Evolutionary conservation across 805 yeast genomes (phyloP).

Genomic region (Ogataea nonfermentans): DNA sequence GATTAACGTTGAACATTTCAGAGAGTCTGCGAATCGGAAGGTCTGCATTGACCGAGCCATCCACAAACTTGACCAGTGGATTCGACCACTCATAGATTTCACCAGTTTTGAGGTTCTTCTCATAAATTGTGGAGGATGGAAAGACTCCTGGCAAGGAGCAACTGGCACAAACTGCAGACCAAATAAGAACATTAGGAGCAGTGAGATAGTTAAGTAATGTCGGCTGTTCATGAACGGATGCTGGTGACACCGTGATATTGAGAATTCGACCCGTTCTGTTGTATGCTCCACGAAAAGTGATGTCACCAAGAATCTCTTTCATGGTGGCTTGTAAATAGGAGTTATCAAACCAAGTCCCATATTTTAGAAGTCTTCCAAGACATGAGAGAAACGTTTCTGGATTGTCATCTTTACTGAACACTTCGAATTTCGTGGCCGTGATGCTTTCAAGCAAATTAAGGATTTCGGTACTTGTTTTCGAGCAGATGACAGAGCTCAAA

Average conservation of each 20-base stretch:
- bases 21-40: constrained; percentile 85
- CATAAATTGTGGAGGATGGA: constrained; percentile 80
- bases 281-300: constrained; percentile 92
- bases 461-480: constrained; percentile 72
- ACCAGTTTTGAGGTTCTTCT: constrained; percentile 74
- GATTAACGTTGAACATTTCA: constrained; percentile 97
- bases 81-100: constrained; percentile 80
- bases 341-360: constrained; percentile 88
- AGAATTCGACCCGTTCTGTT: constrained; percentile 91
- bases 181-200: constrained; percentile 75
- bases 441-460: constrained; percentile 56
- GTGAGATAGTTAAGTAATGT: constrained; percentile 75
- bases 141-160: constrained; percentile 93
- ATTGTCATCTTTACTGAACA: constrained; percentile 48
- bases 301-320: constrained; percentile 76
- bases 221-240: constrained; percentile 88
- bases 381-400: constrained; percentile 52
- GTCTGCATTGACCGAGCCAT: constrained; percentile 95
- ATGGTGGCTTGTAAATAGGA: constrained; percentile 68
- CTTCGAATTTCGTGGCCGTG: constrained; percentile 52
- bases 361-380: constrained; percentile 65
- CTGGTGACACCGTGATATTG: constrained; percentile 91
- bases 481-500: constrained; percentile 84
- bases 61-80: constrained; percentile 76
- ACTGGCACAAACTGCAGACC: constrained; percentile 92